These are phyloP conservation scores for Hemisphaericaspora xylanilytica DNA, from an alignment of 1,139 yeast genomes.

Conservation along the genomic window DNA sequence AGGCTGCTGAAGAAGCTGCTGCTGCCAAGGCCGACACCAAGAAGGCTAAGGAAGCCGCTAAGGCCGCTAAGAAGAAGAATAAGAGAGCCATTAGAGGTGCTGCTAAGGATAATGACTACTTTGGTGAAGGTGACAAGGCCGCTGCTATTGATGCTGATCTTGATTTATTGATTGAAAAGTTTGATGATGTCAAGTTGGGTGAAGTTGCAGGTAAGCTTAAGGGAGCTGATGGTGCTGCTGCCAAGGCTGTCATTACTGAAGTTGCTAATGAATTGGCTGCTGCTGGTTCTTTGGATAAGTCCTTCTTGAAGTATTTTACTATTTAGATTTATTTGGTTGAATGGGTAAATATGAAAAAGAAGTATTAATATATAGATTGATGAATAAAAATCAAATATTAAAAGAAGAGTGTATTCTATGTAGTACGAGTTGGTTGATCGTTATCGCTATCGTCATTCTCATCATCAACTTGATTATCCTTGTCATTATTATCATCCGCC, in stretches of 20 bases:
- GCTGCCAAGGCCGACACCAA: constrained; percentile 66
- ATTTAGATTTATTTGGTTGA: too few relatives aligned
- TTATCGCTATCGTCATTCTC: not conserved
- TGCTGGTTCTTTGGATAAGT: constrained; percentile 31
- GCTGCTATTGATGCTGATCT: constrained; percentile 74
- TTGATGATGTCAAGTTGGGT: constrained; percentile 74
- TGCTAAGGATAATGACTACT: constrained; percentile 82
- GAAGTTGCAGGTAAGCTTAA: constrained; percentile 63
- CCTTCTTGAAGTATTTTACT: constrained; percentile 37
- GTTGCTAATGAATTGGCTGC: constrained; percentile 42
- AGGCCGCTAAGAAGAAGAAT: constrained; percentile 96
- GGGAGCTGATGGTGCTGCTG: constrained; percentile 50
- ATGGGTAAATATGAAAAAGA: too few relatives aligned
- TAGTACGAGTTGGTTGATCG: not conserved
- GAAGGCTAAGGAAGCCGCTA: constrained; percentile 97
- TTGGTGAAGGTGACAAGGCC: constrained; percentile 70
- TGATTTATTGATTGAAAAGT: constrained; percentile 71
- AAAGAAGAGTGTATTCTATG: not conserved
- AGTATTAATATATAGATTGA: not conserved
- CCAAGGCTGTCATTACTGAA: constrained; percentile 51
- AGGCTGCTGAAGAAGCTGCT: constrained; percentile 76
- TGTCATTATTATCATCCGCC: constrained; percentile 1
- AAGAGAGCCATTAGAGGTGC: constrained; percentile 87
- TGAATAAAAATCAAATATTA: not conserved
- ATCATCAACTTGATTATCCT: not conserved